Percentiles rank a stretch among this genome's conserved stretches.
Evolutionary conservation across 2,329 filamentous ascomycete genomes (phyloP).

Genomic region (Exophiala oligosperma): DNA sequence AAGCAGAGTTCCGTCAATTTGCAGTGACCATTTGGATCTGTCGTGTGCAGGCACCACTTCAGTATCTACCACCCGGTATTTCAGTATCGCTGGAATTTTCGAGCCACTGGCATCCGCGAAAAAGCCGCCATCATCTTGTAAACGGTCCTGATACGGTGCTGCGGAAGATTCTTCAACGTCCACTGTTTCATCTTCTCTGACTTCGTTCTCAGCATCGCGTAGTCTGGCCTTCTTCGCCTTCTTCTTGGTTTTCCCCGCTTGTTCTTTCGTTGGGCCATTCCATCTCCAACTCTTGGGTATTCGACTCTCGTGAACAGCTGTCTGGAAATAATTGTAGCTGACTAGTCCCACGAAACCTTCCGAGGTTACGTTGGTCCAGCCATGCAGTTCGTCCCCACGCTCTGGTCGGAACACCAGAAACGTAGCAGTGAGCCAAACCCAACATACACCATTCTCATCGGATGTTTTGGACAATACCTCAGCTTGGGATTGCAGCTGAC

Average conservation of each 20-base stretch:
- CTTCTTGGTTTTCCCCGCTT: slow-evolving; percentile 29
- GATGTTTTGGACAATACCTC: slow-evolving; percentile 48
- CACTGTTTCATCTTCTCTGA: slow-evolving; percentile 46
- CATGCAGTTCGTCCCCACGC: slow-evolving; percentile 73
- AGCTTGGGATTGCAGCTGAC: slow-evolving; percentile 37
- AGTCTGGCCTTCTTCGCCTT: slow-evolving; percentile 31
- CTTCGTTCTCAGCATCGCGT: slow-evolving; percentile 35
- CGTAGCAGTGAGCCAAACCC: slow-evolving; percentile 84
- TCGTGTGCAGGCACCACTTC: slow-evolving; percentile 70
- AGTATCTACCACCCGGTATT: slow-evolving; percentile 80
- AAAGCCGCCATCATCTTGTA: slow-evolving; percentile 62
- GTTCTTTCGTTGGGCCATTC: slow-evolving; percentile 58
- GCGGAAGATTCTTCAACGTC: slow-evolving; percentile 9
- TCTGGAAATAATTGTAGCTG: slow-evolving; percentile 89
- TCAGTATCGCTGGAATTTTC: slow-evolving; percentile 68
- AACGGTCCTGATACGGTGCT: neutral
- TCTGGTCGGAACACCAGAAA: slow-evolving; percentile 79
- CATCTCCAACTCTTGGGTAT: slow-evolving; percentile 80
- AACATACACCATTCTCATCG: slow-evolving; percentile 83
- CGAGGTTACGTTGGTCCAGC: slow-evolving; percentile 69
- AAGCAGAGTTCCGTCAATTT: slow-evolving; percentile 85
- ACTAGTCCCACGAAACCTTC: slow-evolving; percentile 86
- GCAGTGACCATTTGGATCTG: slow-evolving; percentile 75
- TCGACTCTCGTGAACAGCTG: slow-evolving; percentile 74
- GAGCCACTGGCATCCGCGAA: slow-evolving; percentile 73